Evolutionary conservation across 495 filamentous ascomycete genomes (phyloP).

Genomic region (Hypoxylon crocopeplum): DNA sequence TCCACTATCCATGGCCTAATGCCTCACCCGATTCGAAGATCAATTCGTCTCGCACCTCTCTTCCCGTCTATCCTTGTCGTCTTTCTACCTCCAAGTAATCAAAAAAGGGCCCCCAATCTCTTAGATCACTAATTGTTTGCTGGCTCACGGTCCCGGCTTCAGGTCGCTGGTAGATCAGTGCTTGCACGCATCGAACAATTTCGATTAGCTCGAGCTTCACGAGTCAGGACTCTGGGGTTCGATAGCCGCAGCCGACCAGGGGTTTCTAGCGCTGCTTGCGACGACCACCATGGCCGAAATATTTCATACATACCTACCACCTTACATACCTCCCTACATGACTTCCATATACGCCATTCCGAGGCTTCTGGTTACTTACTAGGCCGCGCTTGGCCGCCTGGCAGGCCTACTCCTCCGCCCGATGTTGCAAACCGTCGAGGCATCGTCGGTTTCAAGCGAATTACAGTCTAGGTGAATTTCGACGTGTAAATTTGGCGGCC

Average conservation of each 20-base stretch:
- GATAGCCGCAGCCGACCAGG: conserved; percentile 12
- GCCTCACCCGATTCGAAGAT: conserved; percentile 21
- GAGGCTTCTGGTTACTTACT: background rate
- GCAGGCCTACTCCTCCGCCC: conserved; percentile 4
- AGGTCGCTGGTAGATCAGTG: background rate
- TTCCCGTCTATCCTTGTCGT: conserved; percentile 1
- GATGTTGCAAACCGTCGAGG: conserved; percentile 15
- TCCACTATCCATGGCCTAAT: background rate
- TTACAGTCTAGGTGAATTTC: conserved; percentile 10
- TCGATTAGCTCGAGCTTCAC: conserved; percentile 2
- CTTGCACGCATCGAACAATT: background rate
- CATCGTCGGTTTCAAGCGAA: conserved; percentile 29
- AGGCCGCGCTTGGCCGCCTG: conserved; percentile 28
- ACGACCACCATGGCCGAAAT: background rate
- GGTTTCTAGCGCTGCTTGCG: conserved; percentile 20
- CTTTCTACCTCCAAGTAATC: background rate
- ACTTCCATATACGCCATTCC: background rate
- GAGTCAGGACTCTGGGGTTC: conserved; percentile 1
- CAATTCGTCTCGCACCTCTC: conserved; percentile 13
- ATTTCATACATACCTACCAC: conserved; percentile 2
- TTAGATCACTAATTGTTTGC: background rate
- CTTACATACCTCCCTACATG: background rate
- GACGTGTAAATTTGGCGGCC: conserved; percentile 12
- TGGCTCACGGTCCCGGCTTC: conserved; percentile 14
- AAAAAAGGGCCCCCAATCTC: conserved; percentile 13